Percentiles rank a stretch among this genome's conserved stretches.
These are phyloP conservation scores for Drosera spatulata DNA, from an alignment of 179 eudicot species.

Conservation along the genomic window DNA sequence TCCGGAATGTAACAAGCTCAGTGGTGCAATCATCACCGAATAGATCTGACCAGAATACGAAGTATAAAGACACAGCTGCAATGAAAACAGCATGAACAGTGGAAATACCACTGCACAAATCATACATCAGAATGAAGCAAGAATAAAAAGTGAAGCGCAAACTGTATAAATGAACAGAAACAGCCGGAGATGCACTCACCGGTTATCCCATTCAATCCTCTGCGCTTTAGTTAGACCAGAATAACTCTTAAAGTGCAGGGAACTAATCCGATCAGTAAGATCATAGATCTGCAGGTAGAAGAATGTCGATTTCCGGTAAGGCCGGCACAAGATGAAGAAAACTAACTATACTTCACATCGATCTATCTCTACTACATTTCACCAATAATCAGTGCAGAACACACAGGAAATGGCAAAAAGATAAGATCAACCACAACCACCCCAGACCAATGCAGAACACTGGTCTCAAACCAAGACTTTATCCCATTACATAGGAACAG, in stretches of 20 bases:
- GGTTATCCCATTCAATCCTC: slow-evolving; percentile 82
- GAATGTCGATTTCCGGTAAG: neutral
- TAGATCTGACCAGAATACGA: slow-evolving; percentile 38
- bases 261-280: slow-evolving; percentile 55
- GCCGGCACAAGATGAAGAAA: neutral
- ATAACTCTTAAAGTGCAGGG: slow-evolving; percentile 64
- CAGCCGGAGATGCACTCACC: slow-evolving; percentile 28
- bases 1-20: slow-evolving; percentile 28
- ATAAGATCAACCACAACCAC: neutral
- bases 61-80: slow-evolving; percentile 38
- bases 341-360: neutral
- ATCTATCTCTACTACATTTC: neutral
- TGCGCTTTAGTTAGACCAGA: slow-evolving; percentile 63
- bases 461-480: neutral
- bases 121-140: slow-evolving; percentile 5
- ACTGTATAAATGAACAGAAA: neutral
- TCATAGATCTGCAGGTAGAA: slow-evolving; percentile 64
- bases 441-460: neutral
- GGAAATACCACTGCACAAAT: slow-evolving; percentile 35
- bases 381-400: neutral
- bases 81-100: slow-evolving; percentile 39
- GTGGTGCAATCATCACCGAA: slow-evolving; percentile 22
- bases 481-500: neutral
- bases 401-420: neutral
- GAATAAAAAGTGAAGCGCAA: slow-evolving; percentile 4